Base-by-base conservation (phyloP, 257 asterid genomes). In the Ligustrum vulgare region DNA sequence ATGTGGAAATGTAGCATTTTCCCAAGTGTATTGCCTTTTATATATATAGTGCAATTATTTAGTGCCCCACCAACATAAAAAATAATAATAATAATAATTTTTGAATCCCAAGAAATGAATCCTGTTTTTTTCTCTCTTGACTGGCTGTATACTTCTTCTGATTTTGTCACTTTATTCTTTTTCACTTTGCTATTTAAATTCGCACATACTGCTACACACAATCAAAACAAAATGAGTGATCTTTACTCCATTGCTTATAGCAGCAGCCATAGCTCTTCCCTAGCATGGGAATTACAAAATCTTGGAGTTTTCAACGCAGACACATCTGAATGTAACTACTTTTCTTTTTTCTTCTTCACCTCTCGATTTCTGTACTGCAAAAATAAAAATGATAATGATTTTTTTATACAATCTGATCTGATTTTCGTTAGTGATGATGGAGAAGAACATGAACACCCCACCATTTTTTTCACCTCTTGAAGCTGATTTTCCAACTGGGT, bases 261-360 rank as follows among this genome's bases (percentile, higher is more conserved):
- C 76, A 77, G 72, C 56, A 41, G 64, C 60, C 74, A 74, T 68
- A 67, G 51, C 77, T 70, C 89, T 58, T 84, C 87, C 83, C 75
- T 73, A 68, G 82, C 79, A 69, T 82, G 84, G 81, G 87, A 76
- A 77, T 75, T 84, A 49, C 83, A 85, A 70, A 77, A 77, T 72
- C 85, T 90, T 79, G 91, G 87, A 86, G 94, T 89, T 91, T 73
- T 89, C 96, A 84, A 89, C 86, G 75, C 88, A 82, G 87, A 84
- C 82, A 85, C 84, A 80, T 82, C 85, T 77, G 81, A 77, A 45
- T 86, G 87, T 83, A 83, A 74, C 35, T 70, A 9, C 2, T 36
- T 49, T 28, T 11, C 51, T 28, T 71, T 37, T 23, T 64, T 67
- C 35, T 35, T 60, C 10, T 28, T 45, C 60, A 28, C 72, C 31